Percentiles rank a stretch among this genome's conserved stretches.
Evolutionary conservation across 225 moss, liverwort and hornwort genomes (phyloP).

Genomic region (Polytrichum commune): DNA sequence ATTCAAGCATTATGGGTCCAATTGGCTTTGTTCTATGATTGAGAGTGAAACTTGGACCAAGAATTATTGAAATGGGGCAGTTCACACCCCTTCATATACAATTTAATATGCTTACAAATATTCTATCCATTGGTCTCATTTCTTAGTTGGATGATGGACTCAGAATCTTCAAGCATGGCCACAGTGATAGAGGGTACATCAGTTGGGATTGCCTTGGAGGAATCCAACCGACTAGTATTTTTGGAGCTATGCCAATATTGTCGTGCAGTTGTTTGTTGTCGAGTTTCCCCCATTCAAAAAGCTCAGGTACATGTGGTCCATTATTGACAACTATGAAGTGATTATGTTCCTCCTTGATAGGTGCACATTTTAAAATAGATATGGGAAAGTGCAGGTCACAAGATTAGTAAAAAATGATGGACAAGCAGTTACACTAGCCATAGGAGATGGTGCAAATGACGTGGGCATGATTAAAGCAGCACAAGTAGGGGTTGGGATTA

Average conservation of each 20-base stretch:
- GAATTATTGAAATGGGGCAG: no score
- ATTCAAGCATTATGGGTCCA: no score
- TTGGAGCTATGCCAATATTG: slow-evolving; percentile 82
- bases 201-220: slow-evolving; percentile 75
- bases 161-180: slow-evolving; percentile 72
- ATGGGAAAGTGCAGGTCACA: slow-evolving; percentile 44
- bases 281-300: slow-evolving; percentile 93
- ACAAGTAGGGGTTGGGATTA: slow-evolving; percentile 93
- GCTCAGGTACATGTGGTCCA: slow-evolving; percentile 47
- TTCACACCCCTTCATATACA: no score
- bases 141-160: slow-evolving; percentile 1
- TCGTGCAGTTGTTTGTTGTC: slow-evolving; percentile 80
- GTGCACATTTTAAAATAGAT: background rate
- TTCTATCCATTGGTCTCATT: no score
- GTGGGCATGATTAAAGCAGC: slow-evolving; percentile 94
- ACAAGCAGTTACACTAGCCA: slow-evolving; percentile 58
- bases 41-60: no score
- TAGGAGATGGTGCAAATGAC: slow-evolving; percentile 97
- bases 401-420: slow-evolving; percentile 69
- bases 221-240: slow-evolving; percentile 61
- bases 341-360: background rate
- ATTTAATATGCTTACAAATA: no score
- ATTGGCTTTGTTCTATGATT: no score
- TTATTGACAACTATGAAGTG: background rate
- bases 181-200: slow-evolving; percentile 80